These are phyloP conservation scores for Pestalotiopsis sp. DNA, from an alignment of 2,329 filamentous ascomycete species.

Conservation along the genomic window DNA sequence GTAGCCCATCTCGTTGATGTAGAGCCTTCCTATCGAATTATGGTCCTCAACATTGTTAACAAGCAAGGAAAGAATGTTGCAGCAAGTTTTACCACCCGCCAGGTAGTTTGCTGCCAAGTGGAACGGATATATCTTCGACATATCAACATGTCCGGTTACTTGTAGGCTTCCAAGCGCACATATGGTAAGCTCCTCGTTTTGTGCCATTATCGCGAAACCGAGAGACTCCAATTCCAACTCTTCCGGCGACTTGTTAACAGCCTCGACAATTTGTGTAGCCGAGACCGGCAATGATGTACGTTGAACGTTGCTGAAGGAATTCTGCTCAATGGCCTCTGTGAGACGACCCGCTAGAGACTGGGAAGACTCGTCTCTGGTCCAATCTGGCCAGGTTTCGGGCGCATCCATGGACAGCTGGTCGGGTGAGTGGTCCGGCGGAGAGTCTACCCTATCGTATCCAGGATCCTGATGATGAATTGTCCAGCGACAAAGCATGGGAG, in stretches of 20 bases:
- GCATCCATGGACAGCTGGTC: neutral
- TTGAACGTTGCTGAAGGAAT: neutral
- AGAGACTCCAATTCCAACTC: neutral
- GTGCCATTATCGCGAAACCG: neutral
- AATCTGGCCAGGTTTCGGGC: neutral
- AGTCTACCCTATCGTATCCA: neutral
- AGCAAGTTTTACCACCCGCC: neutral
- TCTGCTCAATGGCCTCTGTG: neutral
- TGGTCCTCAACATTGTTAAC: no score
- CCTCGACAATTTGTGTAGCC: neutral
- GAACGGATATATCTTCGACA: neutral
- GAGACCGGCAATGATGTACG: neutral
- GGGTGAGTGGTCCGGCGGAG: neutral
- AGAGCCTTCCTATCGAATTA: neutral
- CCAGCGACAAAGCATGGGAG: neutral
- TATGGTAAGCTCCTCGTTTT: neutral
- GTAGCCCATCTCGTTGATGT: slow-evolving; percentile 23
- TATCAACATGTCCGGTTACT: neutral
- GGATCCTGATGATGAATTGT: neutral
- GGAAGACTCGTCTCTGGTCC: fast-evolving
- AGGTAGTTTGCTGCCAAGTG: neutral
- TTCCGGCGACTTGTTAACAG: neutral
- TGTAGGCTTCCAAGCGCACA: no score
- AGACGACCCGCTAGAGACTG: neutral
- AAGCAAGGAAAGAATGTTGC: neutral